Evolutionary conservation across 2,329 filamentous ascomycete species (phyloP), one percentile per base, ranked within the genome.

Genomic region (Emmonsia crescens): DNA sequence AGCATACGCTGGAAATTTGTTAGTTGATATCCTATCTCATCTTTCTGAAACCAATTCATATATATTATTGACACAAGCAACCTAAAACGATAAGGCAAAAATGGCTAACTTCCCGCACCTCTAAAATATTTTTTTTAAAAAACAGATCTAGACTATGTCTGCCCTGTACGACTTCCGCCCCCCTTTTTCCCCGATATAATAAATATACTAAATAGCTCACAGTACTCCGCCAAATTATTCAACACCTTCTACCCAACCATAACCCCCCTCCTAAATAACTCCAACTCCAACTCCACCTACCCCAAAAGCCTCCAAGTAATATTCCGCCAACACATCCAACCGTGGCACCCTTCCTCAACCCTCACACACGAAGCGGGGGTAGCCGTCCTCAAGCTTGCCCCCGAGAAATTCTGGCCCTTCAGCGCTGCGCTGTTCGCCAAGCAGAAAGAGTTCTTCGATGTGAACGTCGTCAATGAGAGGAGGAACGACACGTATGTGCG

Each of bases 311-410:
- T 96, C 2, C 82, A 89, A 68, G 80, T 96, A 68, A 83, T 97
- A 70, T 89, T 96, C 80, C 88, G 92, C 57, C 92, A 93, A 73
- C 91, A 96, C 73, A 85, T 96, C 70, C 91, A 96, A 78, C 91
- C 91, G 16, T 96, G 93, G 93, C 92, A 97, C 77, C 93, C 93
- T 1, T 91, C 88, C 24, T 91, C 85, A 48, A 91, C 88, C 6
- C 81, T 91, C 12, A 72, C 71, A 9, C 76, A 79, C 61, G 93
- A 97, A 81, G 89, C 91, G 38, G 92, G 80, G 3, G 83, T 91
- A 38, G 93, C 91, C 2, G 90, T 96, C 1, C 81, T 93, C 67
- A 83, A 82, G 59, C 75, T 90, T 6, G 79, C 84, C 2, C 87
- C 89, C 0, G 79, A 81, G 21, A 85, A 85, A 66, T 97, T 95